phyloP scores from a whole-genome alignment of 179 eudicot species.

The Beta corolliflora region DNA sequence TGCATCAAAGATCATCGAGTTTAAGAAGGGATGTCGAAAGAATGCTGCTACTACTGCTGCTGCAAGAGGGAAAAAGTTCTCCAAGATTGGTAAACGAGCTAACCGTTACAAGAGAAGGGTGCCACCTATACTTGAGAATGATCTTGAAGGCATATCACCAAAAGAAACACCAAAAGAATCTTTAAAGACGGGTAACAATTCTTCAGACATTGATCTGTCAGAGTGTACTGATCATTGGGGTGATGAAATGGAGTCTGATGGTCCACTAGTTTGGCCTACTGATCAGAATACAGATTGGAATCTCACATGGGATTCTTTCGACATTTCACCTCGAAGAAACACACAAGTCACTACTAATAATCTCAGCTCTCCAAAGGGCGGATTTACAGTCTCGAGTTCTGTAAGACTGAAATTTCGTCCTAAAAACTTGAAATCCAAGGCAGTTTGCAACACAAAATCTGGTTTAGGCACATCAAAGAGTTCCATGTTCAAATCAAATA shows the following conservation, averaged over 20 bases:
- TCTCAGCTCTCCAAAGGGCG: slow-evolving; percentile 35
- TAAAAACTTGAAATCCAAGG: slow-evolving; percentile 21
- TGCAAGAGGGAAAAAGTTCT: slow-evolving; percentile 10
- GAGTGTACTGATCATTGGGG: slow-evolving; percentile 32
- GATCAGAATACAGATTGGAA: slow-evolving; percentile 38
- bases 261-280: slow-evolving; percentile 37
- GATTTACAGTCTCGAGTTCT: slow-evolving; percentile 36
- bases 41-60: slow-evolving; percentile 10
- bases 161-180: slow-evolving; percentile 32
- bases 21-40: slow-evolving; percentile 42
- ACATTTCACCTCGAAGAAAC: slow-evolving; percentile 35
- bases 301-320: slow-evolving; percentile 30
- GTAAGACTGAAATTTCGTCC: slow-evolving; percentile 30
- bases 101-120: slow-evolving; percentile 31
- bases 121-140: slow-evolving; percentile 39
- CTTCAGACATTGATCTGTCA: slow-evolving; percentile 25
- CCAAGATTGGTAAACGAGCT: slow-evolving; percentile 23
- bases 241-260: slow-evolving; percentile 31
- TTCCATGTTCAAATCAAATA: slow-evolving; percentile 15
- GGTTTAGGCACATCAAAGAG: slow-evolving; percentile 27
- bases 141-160: slow-evolving; percentile 38
- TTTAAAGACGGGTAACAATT: background rate
- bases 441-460: background rate
- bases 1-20: slow-evolving; percentile 42
- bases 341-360: background rate